Evolutionary conservation across 2,329 filamentous ascomycete genomes (phyloP).

Genomic region (Phialocephala subalpina): DNA sequence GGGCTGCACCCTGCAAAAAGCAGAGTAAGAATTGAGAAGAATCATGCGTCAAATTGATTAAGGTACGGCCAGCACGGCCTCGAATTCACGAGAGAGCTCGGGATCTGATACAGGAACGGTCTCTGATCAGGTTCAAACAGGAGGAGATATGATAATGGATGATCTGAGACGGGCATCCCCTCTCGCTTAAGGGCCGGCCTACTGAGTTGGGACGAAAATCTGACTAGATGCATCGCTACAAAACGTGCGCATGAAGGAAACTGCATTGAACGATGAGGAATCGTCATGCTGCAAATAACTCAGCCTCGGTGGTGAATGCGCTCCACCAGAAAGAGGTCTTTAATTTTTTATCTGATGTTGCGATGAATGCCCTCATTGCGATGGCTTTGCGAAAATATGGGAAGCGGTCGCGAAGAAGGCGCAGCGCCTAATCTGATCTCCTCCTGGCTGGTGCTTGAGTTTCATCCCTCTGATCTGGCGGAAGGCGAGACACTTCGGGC

Average conservation of each 20-base stretch:
- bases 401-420: neutral
- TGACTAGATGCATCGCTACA: neutral
- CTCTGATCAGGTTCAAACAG: slow-evolving; percentile 30
- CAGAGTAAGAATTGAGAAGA: slow-evolving; percentile 15
- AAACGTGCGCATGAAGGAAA: slow-evolving; percentile 19
- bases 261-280: slow-evolving; percentile 13
- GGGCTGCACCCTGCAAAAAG: slow-evolving; percentile 13
- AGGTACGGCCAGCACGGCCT: slow-evolving; percentile 25
- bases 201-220: slow-evolving; percentile 22
- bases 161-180: slow-evolving; percentile 29
- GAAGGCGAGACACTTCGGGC: slow-evolving; percentile 23
- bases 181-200: slow-evolving; percentile 20
- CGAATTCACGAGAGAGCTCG: neutral
- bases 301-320: slow-evolving; percentile 11
- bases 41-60: slow-evolving; percentile 30
- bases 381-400: neutral
- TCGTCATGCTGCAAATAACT: slow-evolving; percentile 16
- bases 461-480: slow-evolving; percentile 26
- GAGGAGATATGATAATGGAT: slow-evolving; percentile 22
- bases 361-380: neutral
- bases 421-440: slow-evolving; percentile 22
- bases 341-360: neutral
- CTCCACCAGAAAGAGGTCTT: neutral
- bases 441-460: slow-evolving; percentile 7
- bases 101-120: slow-evolving; percentile 29